Percentiles rank a stretch among this genome's conserved stretches.
phyloP scores from a whole-genome alignment of 2,329 filamentous ascomycete genomes.

The Curvularia eragrostidis region DNA sequence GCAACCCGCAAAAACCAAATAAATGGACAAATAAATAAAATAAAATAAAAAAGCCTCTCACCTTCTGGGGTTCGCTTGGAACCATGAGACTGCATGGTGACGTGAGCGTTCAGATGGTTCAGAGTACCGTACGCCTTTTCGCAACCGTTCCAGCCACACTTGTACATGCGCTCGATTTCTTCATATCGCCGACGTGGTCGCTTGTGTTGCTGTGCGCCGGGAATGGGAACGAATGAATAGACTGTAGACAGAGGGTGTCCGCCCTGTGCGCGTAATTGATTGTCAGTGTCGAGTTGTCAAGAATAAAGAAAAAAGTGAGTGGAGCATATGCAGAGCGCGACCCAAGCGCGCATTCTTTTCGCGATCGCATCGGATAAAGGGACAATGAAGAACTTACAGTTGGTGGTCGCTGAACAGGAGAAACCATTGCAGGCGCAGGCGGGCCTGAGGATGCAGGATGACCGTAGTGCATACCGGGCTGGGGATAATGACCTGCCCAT shows the following conservation, averaged over 20 bases:
- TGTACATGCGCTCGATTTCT: conserved; percentile 99
- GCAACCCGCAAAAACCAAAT: background rate
- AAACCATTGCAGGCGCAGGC: conserved; percentile 63
- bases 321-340: background rate
- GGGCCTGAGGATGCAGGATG: conserved; percentile 66
- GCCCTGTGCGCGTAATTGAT: conserved; percentile 44
- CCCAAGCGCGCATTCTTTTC: conserved; percentile 1
- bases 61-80: conserved; percentile 96
- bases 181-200: conserved; percentile 91
- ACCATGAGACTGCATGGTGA: conserved; percentile 98
- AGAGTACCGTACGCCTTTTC: conserved; percentile 98
- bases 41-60: conserved; percentile 57
- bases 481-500: conserved; percentile 68
- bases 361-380: background rate
- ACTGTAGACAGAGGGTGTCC: conserved; percentile 73
- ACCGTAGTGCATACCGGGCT: conserved; percentile 53
- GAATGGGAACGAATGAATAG: conserved; percentile 97
- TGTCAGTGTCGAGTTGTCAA: conserved; percentile 18
- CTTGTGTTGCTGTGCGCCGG: conserved; percentile 96
- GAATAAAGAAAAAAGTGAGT: background rate
- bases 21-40: background rate
- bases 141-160: conserved; percentile 97
- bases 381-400: conserved; percentile 65
- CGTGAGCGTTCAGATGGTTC: conserved; percentile 96
- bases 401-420: conserved; percentile 66